phyloP scores from a whole-genome alignment of 139 green algal genomes.

The Micractinium conductrix region DNA sequence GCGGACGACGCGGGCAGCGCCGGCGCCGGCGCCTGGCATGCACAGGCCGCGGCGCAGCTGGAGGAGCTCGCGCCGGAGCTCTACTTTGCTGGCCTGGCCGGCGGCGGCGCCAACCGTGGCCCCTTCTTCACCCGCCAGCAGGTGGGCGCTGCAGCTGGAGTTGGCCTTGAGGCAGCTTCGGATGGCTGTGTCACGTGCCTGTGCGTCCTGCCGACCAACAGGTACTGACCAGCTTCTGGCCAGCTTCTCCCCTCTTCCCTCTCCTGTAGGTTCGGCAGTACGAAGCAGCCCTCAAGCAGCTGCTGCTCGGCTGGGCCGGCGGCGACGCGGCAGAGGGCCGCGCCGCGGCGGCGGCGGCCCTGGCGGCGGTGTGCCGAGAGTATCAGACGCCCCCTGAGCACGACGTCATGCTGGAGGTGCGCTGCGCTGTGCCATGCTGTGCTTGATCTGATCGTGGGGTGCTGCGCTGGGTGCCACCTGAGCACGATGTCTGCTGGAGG shows the following conservation, averaged over 20 bases:
- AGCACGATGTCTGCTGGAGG: no score
- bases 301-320: slow-evolving; percentile 2
- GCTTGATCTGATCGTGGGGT: no score
- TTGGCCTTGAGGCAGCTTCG: no score
- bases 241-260: slow-evolving; percentile 7
- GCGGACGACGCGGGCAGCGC: neutral
- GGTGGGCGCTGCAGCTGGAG: no score
- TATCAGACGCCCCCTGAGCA: slow-evolving; percentile 10
- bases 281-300: neutral
- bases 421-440: neutral
- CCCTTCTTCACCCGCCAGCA: neutral
- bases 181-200: no score
- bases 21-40: neutral
- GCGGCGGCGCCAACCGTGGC: neutral
- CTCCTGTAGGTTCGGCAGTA: neutral
- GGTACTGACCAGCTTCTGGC: no score
- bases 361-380: neutral
- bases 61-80: neutral
- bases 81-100: neutral
- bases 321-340: neutral
- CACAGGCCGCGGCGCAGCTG: neutral
- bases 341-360: neutral
- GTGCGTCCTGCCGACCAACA: no score
- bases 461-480: no score
- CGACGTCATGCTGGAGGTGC: neutral